These are phyloP conservation scores for Blastobotrys indianensis DNA, from an alignment of 1,139 yeast species.

Conservation along the genomic window DNA sequence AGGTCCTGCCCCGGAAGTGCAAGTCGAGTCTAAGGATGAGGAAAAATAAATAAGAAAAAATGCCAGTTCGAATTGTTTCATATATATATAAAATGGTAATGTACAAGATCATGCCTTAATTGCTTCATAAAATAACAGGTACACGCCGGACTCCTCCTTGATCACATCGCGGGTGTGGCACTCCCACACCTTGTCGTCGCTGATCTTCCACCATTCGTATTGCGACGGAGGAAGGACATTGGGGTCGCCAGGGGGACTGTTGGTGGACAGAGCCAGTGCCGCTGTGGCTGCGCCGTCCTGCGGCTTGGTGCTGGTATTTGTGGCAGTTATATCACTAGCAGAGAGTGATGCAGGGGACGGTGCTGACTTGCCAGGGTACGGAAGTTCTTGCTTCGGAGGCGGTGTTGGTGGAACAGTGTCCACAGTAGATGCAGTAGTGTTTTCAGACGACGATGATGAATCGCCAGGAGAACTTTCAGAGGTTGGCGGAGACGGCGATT, in stretches of 20 bases:
- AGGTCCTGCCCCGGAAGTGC: not conserved
- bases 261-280: not conserved
- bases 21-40: not conserved
- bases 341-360: slow-evolving; percentile 23
- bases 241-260: slow-evolving; percentile 2
- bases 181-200: slow-evolving; percentile 68
- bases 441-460: not conserved
- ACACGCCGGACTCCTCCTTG: slow-evolving; percentile 66
- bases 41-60: not conserved
- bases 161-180: slow-evolving; percentile 55
- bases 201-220: slow-evolving; percentile 70
- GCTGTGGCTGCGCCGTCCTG: slow-evolving; percentile 2
- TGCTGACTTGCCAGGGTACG: slow-evolving; percentile 19
- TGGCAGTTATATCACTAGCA: slow-evolving; percentile 16
- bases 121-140: slow-evolving; percentile 72
- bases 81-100: not conserved
- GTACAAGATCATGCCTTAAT: not conserved
- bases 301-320: slow-evolving; percentile 11
- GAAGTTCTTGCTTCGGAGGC: slow-evolving; percentile 11
- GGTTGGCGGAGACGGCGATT: no score
- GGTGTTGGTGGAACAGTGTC: not conserved
- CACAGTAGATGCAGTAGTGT: no score
- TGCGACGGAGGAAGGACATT: slow-evolving; percentile 5
- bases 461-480: not conserved
- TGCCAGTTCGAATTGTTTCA: not conserved